Conservation (phyloP, 768 basidiomycete genomes). For the Podaxis rugospora region DNA sequence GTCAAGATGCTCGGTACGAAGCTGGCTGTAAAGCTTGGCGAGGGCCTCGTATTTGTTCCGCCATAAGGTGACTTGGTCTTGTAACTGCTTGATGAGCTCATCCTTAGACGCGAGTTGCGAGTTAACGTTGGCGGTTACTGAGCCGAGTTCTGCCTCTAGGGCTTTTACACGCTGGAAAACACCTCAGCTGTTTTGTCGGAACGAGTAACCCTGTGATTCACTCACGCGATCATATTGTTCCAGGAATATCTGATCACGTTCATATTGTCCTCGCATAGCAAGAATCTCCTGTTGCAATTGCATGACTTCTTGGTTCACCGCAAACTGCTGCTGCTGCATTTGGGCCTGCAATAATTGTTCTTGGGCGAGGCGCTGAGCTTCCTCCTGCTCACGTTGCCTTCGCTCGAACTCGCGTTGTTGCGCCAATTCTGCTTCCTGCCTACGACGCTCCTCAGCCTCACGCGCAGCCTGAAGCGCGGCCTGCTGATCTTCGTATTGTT, state of each 20-base stretch:
- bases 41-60: conserved; percentile 98
- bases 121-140: conserved; percentile 69
- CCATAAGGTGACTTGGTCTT: conserved; percentile 96
- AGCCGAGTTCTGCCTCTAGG: conserved; percentile 82
- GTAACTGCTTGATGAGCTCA: conserved; percentile 90
- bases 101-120: conserved; percentile 91
- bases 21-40: conserved; percentile 97
- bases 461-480: conserved; percentile 76
- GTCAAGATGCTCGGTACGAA: conserved; percentile 95
- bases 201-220: conserved; percentile 12
- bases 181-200: conserved; percentile 8
- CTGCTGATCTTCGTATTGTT: conserved; percentile 96
- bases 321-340: conserved; percentile 75
- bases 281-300: conserved; percentile 90
- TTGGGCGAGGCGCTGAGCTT: conserved; percentile 83
- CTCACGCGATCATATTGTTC: conserved; percentile 95
- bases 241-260: conserved; percentile 94
- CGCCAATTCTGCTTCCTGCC: conserved; percentile 70
- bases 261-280: conserved; percentile 94
- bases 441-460: conserved; percentile 78
- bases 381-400: conserved; percentile 81
- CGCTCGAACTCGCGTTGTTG: conserved; percentile 89
- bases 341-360: conserved; percentile 86
- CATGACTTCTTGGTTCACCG: conserved; percentile 59
- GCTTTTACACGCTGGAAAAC: conserved; percentile 82